Conservation (phyloP, 1,284 basidiomycete species). For the Moesziomyces sp. region DNA sequence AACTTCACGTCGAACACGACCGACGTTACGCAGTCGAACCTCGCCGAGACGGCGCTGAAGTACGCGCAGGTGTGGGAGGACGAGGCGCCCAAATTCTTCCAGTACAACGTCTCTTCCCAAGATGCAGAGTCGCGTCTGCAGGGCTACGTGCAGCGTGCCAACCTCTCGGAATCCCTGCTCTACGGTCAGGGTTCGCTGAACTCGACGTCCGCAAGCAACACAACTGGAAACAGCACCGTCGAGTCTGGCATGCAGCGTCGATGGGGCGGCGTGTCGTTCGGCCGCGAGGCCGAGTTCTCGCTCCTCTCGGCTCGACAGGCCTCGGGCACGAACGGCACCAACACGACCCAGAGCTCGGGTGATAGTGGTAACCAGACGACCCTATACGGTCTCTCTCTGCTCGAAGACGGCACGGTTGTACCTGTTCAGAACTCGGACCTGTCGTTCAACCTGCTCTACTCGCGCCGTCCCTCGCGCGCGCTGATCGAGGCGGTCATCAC, state of each 20-base stretch:
- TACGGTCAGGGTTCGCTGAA: conserved; percentile 49
- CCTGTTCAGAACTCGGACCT: conserved; percentile 69
- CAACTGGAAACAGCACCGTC: conserved; percentile 4
- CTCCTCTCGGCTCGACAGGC: conserved; percentile 14
- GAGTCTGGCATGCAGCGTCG: conserved; percentile 7
- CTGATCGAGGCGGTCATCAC: conserved; percentile 69
- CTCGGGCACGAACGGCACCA: conserved; percentile 1
- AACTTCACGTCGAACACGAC: conserved; percentile 35
- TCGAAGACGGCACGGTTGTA: conserved; percentile 34
- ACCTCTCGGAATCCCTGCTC: conserved; percentile 68
- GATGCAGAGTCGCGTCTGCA: conserved; percentile 68
- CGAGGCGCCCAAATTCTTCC: conserved; percentile 70
- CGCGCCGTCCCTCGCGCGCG: conserved; percentile 64
- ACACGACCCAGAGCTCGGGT: not conserved
- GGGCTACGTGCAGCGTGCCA: conserved; percentile 69
- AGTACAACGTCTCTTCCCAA: conserved; percentile 67
- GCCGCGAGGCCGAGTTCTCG: conserved; percentile 12
- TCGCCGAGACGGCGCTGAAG: conserved; percentile 64
- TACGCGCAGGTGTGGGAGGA: conserved; percentile 70
- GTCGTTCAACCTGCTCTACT: conserved; percentile 69
- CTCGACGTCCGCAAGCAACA: conserved; percentile 14
- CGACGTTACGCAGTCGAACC: conserved; percentile 10
- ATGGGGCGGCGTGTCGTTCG: conserved; percentile 9
- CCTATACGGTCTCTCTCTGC: conserved; percentile 32
- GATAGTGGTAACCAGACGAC: conserved; percentile 6